These are phyloP conservation scores for Mycena olivaceomarginata DNA, from an alignment of 768 basidiomycete genomes.

Conservation along the genomic window DNA sequence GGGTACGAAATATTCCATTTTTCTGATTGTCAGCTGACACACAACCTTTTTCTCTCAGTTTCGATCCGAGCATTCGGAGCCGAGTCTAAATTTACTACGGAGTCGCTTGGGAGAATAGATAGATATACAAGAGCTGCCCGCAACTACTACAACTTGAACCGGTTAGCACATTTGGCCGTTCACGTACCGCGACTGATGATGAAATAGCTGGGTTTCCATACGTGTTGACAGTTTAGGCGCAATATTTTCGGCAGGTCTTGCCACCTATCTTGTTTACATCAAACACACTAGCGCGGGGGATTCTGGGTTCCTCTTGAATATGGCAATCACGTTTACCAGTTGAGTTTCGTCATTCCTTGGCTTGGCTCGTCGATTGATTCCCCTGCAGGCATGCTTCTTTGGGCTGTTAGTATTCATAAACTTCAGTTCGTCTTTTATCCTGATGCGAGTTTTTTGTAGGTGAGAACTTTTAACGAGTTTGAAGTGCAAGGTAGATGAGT, in stretches of 20 bases:
- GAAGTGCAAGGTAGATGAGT: constrained; percentile 22
- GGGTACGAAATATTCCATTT: constrained; percentile 9
- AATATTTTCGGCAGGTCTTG: no score
- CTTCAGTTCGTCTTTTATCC: neutral
- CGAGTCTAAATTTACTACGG: no score
- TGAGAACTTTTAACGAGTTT: constrained; percentile 1
- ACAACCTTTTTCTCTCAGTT: constrained; percentile 33
- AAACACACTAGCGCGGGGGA: no score
- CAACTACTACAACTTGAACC: constrained; percentile 34
- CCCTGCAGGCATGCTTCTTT: constrained; percentile 55
- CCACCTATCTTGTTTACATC: no score
- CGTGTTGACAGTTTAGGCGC: no score
- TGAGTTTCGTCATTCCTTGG: neutral
- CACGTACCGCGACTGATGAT: neutral
- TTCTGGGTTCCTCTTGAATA: no score
- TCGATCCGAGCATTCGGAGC: no score
- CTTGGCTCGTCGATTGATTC: neutral
- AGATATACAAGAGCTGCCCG: constrained; percentile 3
- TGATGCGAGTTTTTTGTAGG: neutral
- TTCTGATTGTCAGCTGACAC: constrained; percentile 59
- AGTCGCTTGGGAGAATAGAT: no score
- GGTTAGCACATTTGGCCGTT: constrained; percentile 59
- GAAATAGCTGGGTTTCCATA: no score
- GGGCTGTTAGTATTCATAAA: constrained; percentile 41
- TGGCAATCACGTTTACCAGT: no score